Percentiles rank a stretch among this genome's conserved stretches.
Evolutionary conservation across 2,329 filamentous ascomycete species (phyloP).

Genomic region (Xylogone sp.): DNA sequence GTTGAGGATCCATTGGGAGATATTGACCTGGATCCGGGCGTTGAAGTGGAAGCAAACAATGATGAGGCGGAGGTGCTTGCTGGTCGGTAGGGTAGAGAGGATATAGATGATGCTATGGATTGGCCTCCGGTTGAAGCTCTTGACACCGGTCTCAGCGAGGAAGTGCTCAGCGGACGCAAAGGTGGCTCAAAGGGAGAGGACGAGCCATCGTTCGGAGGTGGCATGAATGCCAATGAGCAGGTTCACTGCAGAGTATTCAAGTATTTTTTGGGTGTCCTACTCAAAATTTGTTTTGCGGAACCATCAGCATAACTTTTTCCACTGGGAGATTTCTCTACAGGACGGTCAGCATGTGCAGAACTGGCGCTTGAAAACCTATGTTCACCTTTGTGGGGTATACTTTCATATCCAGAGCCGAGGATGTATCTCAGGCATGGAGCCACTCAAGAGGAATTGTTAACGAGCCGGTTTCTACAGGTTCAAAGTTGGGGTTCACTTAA

Average conservation of each 20-base stretch:
- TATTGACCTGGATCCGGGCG: conserved; percentile 64
- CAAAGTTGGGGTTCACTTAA: background rate
- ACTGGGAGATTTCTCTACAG: background rate
- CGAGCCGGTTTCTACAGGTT: background rate
- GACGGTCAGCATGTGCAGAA: background rate
- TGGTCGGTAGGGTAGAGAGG: conserved; percentile 48
- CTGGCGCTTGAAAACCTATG: background rate
- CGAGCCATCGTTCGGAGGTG: conserved; percentile 61
- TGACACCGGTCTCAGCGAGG: conserved; percentile 56
- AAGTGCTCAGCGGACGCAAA: conserved; percentile 56
- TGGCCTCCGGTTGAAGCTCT: conserved; percentile 48
- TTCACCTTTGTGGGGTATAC: background rate
- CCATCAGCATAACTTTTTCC: background rate
- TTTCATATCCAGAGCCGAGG: background rate
- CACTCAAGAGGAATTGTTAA: background rate
- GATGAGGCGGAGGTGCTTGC: conserved; percentile 57
- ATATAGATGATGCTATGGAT: conserved; percentile 43
- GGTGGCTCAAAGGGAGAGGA: conserved; percentile 66
- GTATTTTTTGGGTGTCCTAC: background rate
- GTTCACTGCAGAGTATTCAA: conserved; percentile 4
- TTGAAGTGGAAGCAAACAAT: conserved; percentile 61
- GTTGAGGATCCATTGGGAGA: conserved; percentile 61
- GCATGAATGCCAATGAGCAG: conserved; percentile 50
- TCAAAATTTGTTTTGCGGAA: background rate
- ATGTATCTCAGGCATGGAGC: background rate